Conservation (phyloP, 345 rosid genomes). For the Geranium rotundifolium region DNA sequence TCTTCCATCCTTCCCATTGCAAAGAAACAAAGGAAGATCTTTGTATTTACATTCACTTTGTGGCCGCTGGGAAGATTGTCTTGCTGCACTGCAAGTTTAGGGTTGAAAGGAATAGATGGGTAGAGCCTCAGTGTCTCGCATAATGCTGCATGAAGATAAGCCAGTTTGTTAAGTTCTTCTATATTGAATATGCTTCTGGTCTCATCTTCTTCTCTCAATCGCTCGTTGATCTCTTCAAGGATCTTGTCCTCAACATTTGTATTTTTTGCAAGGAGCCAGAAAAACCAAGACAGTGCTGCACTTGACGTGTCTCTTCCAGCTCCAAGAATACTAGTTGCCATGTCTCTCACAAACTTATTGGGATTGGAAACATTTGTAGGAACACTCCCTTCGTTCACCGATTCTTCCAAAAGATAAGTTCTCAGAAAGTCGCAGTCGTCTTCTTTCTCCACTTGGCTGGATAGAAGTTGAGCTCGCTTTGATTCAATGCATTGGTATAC, state of each 20-base stretch:
- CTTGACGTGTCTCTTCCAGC: conserved; percentile 42
- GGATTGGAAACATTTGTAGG: not conserved
- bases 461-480: no score
- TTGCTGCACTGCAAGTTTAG: conserved; percentile 63
- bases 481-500: no score
- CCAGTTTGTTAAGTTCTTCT: conserved; percentile 11
- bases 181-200: not conserved
- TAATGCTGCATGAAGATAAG: conserved; percentile 17
- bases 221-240: conserved; percentile 28
- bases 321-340: conserved; percentile 27
- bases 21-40: conserved; percentile 68
- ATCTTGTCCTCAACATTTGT: conserved; percentile 23
- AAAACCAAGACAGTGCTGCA: conserved; percentile 32
- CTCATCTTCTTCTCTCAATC: not conserved
- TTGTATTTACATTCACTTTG: conserved; percentile 76
- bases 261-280: conserved; percentile 27
- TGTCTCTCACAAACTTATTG: conserved; percentile 37
- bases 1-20: conserved; percentile 81
- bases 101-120: conserved; percentile 91
- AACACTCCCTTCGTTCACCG: conserved; percentile 8
- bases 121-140: conserved; percentile 76
- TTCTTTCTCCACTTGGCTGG: not conserved
- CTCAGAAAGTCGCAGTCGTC: conserved; percentile 24
- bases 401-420: conserved; percentile 15
- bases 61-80: conserved; percentile 92